Percentiles rank a stretch among this genome's conserved stretches.
phyloP scores from a whole-genome alignment of 257 asterid genomes.

The Solanum bulbocastanum region DNA sequence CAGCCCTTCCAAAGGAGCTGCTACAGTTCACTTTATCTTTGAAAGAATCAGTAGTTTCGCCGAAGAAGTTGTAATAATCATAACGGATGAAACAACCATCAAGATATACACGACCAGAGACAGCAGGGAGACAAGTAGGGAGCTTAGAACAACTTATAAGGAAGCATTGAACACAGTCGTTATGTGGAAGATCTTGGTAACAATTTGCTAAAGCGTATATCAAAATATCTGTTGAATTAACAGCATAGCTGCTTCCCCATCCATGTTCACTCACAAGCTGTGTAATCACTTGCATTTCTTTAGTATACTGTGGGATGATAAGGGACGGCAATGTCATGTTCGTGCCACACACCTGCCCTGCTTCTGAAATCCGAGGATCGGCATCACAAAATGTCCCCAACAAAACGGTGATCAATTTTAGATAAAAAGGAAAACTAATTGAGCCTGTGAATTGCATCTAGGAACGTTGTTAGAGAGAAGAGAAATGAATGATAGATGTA shows the following conservation, averaged over 20 bases:
- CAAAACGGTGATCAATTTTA: background rate
- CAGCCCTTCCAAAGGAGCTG: conserved; percentile 15
- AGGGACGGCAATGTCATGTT: conserved; percentile 17
- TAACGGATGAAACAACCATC: conserved; percentile 86
- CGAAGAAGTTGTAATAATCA: conserved; percentile 40
- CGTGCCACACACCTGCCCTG: conserved; percentile 45
- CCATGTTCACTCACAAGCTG: conserved; percentile 27
- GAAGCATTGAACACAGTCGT: conserved; percentile 69
- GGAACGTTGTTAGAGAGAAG: background rate
- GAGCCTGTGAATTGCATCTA: background rate
- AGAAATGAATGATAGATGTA: background rate
- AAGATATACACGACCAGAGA: conserved; percentile 49
- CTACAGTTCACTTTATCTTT: conserved; percentile 43
- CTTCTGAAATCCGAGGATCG: conserved; percentile 57
- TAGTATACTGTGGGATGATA: conserved; percentile 41
- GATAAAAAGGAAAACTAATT: background rate
- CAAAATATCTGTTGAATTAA: conserved; percentile 13
- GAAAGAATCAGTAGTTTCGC: conserved; percentile 32
- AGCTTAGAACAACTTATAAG: conserved; percentile 58
- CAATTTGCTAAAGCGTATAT: conserved; percentile 58
- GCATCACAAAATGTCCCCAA: conserved; percentile 4
- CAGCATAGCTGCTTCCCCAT: conserved; percentile 29
- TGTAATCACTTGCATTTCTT: conserved; percentile 48
- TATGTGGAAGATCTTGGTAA: conserved; percentile 38
- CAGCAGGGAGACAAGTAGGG: conserved; percentile 58